Evolutionary conservation across 768 basidiomycete genomes (phyloP), one percentile per base, ranked within the genome.

Genomic region (Rhizopogon roseolus): DNA sequence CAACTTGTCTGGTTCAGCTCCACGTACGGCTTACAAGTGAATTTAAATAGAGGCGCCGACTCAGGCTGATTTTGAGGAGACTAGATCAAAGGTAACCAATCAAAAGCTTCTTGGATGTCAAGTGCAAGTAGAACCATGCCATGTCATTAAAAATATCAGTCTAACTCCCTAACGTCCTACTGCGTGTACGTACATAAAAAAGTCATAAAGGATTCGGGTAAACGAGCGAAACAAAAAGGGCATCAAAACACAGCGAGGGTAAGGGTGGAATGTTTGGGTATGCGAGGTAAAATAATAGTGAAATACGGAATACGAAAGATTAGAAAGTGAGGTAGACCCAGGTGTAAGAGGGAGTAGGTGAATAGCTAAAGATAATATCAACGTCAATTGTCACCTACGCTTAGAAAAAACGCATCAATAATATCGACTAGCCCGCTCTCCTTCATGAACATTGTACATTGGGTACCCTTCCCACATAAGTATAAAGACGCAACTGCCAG

Each of bases 91-190:
- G 22, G 22, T 22, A 22, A 22, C 2, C 3, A 3, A 39, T 22
- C 41, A 41, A 41, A 22, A 22, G 22, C 41, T 41, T 22, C 19
- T 13, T 25, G 10, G 2, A 22, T 19, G 40, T 10, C 40, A 41
- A 41, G 2, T 19, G 10, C 13, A 41, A 40, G 9, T 10, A 40
- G 16, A 43, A 50, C 50, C 17, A n/a, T 40, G 14, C 45, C 43
- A 49, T 45, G 45, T 52, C 51, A 52, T 52, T 52, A 52, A 52
- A 52, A 13, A 52, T 52, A 52, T 27, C n/a, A 45, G 29, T 52
- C 19, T 45, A 52, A 52, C 50, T 32, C 22, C 50, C 50, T 52
- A 52, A 34, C 13, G 43, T 45, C 51, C 51, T 52, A 52, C 51
- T 13, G 34, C 44, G 29, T 22, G 44, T 34, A 34, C 45, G 32